Base-by-base conservation (phyloP, 1,284 basidiomycete genomes). In the Leccinum brunneo-olivaceum region DNA sequence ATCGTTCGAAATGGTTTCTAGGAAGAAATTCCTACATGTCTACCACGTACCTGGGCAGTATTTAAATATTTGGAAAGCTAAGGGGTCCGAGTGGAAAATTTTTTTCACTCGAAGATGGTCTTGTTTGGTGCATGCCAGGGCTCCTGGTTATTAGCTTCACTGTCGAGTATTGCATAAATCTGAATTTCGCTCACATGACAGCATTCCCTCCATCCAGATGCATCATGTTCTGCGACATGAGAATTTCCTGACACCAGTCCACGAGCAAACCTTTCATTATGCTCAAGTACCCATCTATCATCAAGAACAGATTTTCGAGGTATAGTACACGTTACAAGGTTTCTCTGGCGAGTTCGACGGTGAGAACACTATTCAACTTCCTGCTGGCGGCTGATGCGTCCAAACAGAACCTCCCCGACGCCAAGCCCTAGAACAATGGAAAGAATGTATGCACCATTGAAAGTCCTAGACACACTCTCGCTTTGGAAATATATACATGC, bases 401-500 rank as follows among this genome's bases (percentile, higher is more conserved):
- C 83, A 55, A 85, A 84, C 30, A 81, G 41, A 12, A 77, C 61
- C 61, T 87, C 85, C 25, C 84, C 84, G 28, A 80, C 56, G 14
- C 75, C 79, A 27, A 82, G 60, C 7, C 83, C 84, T 4, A 72
- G 45, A 15, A 86, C 55, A 45, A 86, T 76, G 18, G 80, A 70
- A 15, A 86, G 75, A 41, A 87, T 68, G 53, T 74, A 88, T 7
- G 74, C 77, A 14, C 72, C 81, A 51, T 87, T 78, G 60, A 81
- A 86, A 5, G 84, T 83, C 85, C 84, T 88, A 49, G n/a, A n/a
- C 39, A 7, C 20, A 36, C 42, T 30, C 39, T 43, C 43, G 37
- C 50, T 50, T 44, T 35, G 34, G 33, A 16, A 34, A 18, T 44
- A 33, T 5, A 18, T 27, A 41, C 37, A 19, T 34, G 3, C 23